Conservation (phyloP, 768 basidiomycete species). For the Mycena maculata region DNA sequence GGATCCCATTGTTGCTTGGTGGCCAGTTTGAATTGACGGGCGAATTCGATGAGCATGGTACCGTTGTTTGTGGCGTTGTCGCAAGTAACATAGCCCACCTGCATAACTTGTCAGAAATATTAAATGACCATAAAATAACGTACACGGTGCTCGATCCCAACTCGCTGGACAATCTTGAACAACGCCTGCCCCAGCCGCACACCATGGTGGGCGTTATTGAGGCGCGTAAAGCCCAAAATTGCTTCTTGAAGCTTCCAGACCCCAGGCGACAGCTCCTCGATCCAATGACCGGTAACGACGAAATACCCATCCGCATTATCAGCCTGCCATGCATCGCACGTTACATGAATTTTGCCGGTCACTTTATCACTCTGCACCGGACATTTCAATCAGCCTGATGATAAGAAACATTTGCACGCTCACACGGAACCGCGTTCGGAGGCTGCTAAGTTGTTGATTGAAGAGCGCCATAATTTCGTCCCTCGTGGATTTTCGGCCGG, state of each 20-base stretch:
- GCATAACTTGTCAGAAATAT: background rate
- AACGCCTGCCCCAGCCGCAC: constrained; percentile 46
- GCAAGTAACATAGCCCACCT: constrained; percentile 1
- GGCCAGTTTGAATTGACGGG: background rate
- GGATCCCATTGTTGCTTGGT: background rate
- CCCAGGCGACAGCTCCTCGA: constrained; percentile 40
- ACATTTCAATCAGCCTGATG: background rate
- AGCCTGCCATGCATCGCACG: constrained; percentile 55
- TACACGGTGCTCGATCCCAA: constrained; percentile 47
- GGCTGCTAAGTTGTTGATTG: constrained; percentile 3
- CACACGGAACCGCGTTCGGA: background rate
- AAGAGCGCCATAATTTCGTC: constrained; percentile 41
- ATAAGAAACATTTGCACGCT: background rate
- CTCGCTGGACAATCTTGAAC: constrained; percentile 41
- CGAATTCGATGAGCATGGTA: constrained; percentile 2
- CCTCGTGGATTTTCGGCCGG: constrained; percentile 36
- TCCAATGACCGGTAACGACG: constrained; percentile 45
- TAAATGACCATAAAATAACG: background rate
- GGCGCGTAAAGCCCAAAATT: background rate
- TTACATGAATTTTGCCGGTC: constrained; percentile 42
- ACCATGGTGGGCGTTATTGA: constrained; percentile 39
- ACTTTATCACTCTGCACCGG: constrained; percentile 29
- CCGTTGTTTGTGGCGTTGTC: constrained; percentile 5
- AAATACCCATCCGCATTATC: constrained; percentile 51
- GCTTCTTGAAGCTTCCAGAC: constrained; percentile 43